Base-by-base conservation (phyloP, 345 rosid genomes). In the Gossypium herbaceum region DNA sequence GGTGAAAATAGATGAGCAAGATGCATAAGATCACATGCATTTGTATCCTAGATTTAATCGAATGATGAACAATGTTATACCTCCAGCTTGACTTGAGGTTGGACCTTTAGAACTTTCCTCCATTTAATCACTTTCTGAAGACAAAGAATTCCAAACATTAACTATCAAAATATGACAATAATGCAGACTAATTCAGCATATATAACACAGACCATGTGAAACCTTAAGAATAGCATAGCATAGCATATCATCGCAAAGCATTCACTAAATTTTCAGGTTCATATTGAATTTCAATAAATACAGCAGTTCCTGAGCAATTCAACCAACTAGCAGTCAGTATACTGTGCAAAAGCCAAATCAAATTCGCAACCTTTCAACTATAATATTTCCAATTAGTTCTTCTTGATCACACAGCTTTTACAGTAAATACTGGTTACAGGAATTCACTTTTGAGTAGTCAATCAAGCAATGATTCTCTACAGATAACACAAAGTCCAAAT, bases 71-170 rank as follows among this genome's bases (percentile, higher is more conserved):
- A 45, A 59, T 54, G 74, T 55, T 48, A 66, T 25, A 88, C 85
- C 88, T 80, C 77, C 77, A 76, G 77, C 60, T 45, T 55, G 78
- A 67, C 79, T 72, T 1, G 83, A 73, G 15, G 57, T 29, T 58
- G 78, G 22, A 77, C 83, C 84, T 70, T 79, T 79, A 19, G 66
- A 70, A 39, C 74, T 71, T 57, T 76, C 77, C 80, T 86, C 97
- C 96, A 92, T 88, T 73, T 75, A 79, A 76, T 74, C 54, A 60
- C 75, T 13, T 34, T 79, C 84, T 77, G 78, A 74, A 39, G 54
- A 34, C 29, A 63, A 62, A 41, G 16, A 52, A 20, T 52, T 43
- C 48, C 20, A 45, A 51, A 48, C 3, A 70, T 27, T 70, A 51
- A 52, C 60, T 4, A 17, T 16, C 45, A 50, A 17, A 51, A 27